Percentiles rank a stretch among this genome's conserved stretches.
phyloP scores from a whole-genome alignment of 1,284 basidiomycete species.

The Irpex lacteus region DNA sequence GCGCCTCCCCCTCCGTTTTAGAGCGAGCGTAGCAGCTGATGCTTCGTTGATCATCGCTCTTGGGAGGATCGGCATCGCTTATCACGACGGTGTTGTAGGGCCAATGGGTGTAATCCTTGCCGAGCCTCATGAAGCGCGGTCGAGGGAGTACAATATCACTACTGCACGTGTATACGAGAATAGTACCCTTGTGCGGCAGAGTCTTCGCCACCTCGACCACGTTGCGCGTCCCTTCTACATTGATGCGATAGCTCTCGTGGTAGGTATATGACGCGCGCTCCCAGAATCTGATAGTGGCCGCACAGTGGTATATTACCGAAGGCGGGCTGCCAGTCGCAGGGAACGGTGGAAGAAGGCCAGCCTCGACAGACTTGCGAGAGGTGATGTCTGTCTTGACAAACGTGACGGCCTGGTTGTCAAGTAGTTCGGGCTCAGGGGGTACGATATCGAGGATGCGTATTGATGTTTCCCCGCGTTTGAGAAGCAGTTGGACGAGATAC shows the following conservation, averaged over 20 bases:
- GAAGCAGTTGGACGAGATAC: not conserved
- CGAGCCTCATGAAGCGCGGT: not conserved
- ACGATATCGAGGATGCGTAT: not conserved
- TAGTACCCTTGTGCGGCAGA: not conserved
- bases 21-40: not conserved
- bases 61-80: not conserved
- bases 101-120: not conserved
- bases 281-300: not conserved
- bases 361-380: not conserved
- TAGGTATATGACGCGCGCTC: not conserved
- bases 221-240: not conserved
- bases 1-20: not conserved
- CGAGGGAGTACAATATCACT: not conserved
- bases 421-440: not conserved
- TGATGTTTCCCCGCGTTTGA: not conserved
- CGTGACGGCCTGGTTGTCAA: not conserved
- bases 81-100: not conserved
- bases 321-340: not conserved
- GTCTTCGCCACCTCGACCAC: not conserved
- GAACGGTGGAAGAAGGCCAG: not conserved
- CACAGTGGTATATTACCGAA: conserved; percentile 1
- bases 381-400: not conserved
- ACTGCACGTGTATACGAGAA: not conserved
- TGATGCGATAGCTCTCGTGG: not conserved
- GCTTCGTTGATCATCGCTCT: not conserved